A percentile compares a stretch with the other conserved stretches of the same genome.
Conservation (phyloP, 2,329 filamentous ascomycete genomes). For the Eurotiales sp. region DNA sequence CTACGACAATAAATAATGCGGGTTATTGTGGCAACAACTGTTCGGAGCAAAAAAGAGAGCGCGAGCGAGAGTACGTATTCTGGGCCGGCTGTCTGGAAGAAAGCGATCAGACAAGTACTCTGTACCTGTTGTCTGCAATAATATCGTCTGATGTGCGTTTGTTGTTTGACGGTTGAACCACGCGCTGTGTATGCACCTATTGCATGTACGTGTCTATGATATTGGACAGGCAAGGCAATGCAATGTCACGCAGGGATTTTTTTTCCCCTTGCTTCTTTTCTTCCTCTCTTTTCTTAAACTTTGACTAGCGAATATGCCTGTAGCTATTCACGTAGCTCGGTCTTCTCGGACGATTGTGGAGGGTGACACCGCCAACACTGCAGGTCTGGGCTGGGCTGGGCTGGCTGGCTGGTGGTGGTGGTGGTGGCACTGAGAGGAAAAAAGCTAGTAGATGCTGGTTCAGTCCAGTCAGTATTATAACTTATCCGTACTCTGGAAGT, state of each 20-base stretch:
- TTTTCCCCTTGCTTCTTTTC: background rate
- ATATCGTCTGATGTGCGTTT: background rate
- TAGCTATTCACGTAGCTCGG: background rate
- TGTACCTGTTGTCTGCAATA: too few relatives aligned
- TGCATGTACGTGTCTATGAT: too few relatives aligned
- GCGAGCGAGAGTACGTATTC: too few relatives aligned
- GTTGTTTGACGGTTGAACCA: too few relatives aligned
- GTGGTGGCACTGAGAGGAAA: background rate
- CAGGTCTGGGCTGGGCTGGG: too few relatives aligned
- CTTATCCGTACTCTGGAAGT: too few relatives aligned
- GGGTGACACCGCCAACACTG: background rate
- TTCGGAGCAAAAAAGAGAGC: background rate
- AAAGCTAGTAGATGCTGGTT: background rate
- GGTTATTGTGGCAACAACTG: conserved; percentile 1
- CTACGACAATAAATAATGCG: background rate
- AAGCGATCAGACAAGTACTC: conserved; percentile 8
- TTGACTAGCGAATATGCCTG: background rate
- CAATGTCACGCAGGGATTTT: conserved; percentile 5
- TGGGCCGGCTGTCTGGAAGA: background rate
- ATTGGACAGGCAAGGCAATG: too few relatives aligned
- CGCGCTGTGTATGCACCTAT: conserved; percentile 2
- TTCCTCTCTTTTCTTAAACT: background rate
- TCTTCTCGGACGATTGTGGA: background rate
- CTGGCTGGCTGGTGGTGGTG: background rate
- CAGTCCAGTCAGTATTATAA: background rate